Percentiles rank a stretch among this genome's conserved stretches.
phyloP scores from a whole-genome alignment of 176 grass and related monocot genomes.

The Triticum dicoccoides region DNA sequence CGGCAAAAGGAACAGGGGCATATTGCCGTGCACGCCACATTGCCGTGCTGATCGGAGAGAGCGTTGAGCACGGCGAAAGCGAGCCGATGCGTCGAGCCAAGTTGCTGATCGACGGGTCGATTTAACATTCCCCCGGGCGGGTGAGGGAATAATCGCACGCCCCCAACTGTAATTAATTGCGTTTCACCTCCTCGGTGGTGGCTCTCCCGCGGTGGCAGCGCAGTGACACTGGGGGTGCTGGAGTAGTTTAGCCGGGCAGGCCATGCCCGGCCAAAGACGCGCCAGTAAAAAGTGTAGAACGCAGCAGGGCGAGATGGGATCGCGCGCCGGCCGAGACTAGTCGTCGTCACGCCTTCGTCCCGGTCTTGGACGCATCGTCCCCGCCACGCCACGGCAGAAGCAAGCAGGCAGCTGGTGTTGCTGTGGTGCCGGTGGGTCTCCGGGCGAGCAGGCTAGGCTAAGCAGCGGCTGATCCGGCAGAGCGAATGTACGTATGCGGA shows the following conservation, averaged over 20 bases:
- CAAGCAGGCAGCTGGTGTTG: not conserved
- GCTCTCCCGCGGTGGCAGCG: not conserved
- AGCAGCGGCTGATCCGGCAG: not conserved
- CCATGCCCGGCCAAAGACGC: slow-evolving; percentile 31
- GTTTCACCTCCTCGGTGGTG: not conserved
- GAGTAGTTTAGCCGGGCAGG: not conserved
- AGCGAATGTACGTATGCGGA: slow-evolving; percentile 12
- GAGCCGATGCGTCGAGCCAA: slow-evolving; percentile 7
- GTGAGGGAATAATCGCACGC: slow-evolving; percentile 44
- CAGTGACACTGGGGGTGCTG: not conserved
- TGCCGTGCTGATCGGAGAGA: not conserved
- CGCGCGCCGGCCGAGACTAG: slow-evolving; percentile 36
- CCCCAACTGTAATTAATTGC: slow-evolving; percentile 22
- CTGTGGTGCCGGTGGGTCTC: slow-evolving; percentile 17
- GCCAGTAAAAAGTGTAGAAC: slow-evolving; percentile 16
- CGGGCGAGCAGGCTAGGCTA: not conserved
- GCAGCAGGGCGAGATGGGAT: slow-evolving; percentile 37
- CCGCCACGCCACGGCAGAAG: slow-evolving; percentile 15
- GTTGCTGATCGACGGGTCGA: not conserved
- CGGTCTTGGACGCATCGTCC: slow-evolving; percentile 42
- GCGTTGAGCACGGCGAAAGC: not conserved
- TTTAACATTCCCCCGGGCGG: not conserved
- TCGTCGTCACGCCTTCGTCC: slow-evolving; percentile 10
- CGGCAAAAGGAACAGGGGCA: not conserved
- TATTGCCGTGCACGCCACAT: not conserved